These are phyloP conservation scores for Gossypium gossypioides DNA, from an alignment of 441 rosid genomes.

Conservation along the genomic window DNA sequence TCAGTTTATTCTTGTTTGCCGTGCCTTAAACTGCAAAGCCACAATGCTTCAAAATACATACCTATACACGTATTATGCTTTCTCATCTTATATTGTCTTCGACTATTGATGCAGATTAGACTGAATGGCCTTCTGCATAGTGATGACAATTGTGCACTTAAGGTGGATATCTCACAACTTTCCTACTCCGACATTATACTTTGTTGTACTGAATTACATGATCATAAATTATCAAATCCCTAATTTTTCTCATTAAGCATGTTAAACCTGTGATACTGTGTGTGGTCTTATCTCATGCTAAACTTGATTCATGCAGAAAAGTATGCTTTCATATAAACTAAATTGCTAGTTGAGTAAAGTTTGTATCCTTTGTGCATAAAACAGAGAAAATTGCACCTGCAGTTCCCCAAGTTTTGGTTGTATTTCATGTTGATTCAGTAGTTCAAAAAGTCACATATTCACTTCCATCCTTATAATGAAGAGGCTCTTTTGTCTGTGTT, in stretches of 20 bases:
- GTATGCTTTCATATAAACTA: neutral
- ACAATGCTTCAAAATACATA: neutral
- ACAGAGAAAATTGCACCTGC: neutral
- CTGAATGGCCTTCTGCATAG: conserved; percentile 82
- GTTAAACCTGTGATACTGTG: neutral
- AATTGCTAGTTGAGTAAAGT: neutral
- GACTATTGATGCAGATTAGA: conserved; percentile 53
- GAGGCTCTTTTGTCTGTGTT: neutral
- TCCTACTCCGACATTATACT: neutral
- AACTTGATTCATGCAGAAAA: neutral
- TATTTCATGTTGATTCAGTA: neutral
- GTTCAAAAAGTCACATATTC: neutral
- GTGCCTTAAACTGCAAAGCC: no score
- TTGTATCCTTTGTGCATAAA: neutral
- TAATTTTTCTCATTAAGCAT: neutral
- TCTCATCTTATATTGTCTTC: conserved; percentile 8
- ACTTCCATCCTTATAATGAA: neutral
- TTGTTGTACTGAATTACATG: neutral
- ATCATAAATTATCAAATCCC: neutral
- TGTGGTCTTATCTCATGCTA: neutral
- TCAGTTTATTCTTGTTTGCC: no score
- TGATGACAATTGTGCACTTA: conserved; percentile 73
- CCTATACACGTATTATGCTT: neutral
- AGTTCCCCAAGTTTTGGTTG: neutral
- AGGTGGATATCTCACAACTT: conserved; percentile 36